phyloP scores from a whole-genome alignment of 1,284 basidiomycete species.

The Fomitopsis schrenkii region DNA sequence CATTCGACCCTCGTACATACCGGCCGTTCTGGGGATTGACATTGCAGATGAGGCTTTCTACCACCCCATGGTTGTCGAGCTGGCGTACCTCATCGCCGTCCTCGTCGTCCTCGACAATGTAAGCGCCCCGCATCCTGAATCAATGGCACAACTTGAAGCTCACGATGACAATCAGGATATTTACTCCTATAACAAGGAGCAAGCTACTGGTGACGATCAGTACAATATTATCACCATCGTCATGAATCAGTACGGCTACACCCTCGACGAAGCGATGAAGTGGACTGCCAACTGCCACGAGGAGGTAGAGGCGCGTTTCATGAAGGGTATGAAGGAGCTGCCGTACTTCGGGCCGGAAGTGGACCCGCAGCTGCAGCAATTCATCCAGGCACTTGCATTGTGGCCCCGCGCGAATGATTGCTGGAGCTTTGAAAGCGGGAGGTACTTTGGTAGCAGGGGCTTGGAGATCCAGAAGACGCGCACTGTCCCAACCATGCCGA shows the following conservation, averaged over 20 bases:
- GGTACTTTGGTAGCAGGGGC: slow-evolving; percentile 28
- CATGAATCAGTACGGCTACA: slow-evolving; percentile 17
- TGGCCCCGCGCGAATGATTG: slow-evolving; percentile 24
- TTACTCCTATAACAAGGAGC: slow-evolving; percentile 12
- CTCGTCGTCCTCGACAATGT: not conserved
- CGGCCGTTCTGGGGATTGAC: slow-evolving; percentile 26
- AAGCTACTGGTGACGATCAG: slow-evolving; percentile 24
- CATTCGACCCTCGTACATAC: slow-evolving; percentile 25
- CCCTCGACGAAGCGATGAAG: slow-evolving; percentile 25
- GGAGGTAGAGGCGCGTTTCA: too few relatives aligned
- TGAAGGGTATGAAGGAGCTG: too few relatives aligned
- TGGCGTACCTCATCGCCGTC: slow-evolving; percentile 15
- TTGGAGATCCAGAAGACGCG: slow-evolving; percentile 15
- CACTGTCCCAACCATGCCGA: not conserved
- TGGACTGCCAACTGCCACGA: not conserved
- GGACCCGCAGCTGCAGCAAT: slow-evolving; percentile 4
- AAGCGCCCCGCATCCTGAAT: too few relatives aligned
- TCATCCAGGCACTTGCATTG: slow-evolving; percentile 23
- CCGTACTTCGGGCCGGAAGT: too few relatives aligned
- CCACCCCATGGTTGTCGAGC: slow-evolving; percentile 24
- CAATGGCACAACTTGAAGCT: not conserved
- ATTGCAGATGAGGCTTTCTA: slow-evolving; percentile 28
- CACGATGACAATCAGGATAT: slow-evolving; percentile 17
- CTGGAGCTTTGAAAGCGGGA: slow-evolving; percentile 27
- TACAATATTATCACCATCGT: slow-evolving; percentile 28